Base-by-base conservation (phyloP, 2,329 filamentous ascomycete species). In the Huntiella abstrusa region DNA sequence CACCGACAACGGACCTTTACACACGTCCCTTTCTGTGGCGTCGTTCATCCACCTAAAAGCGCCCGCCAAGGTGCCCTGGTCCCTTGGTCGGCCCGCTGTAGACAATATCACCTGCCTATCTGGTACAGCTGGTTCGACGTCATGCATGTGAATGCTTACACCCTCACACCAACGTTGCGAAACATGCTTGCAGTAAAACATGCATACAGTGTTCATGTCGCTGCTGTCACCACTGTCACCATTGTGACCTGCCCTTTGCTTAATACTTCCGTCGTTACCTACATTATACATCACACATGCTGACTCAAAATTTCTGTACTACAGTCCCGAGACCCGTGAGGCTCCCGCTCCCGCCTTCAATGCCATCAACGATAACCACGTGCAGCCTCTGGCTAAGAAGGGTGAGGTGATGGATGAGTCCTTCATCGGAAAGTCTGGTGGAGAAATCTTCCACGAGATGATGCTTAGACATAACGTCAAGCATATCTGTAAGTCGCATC, bases 401-500 rank as follows among this genome's bases (percentile, higher is more conserved):
- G 62, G 66, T 50, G 68, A 68, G 48, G 75, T 80, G 52, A 78
- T 86, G 70, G 82, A 87, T 61, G 82, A 87, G 61, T 86, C 82
- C 51, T 93, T 96, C 63, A 85, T 96, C 58, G 88, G 88, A 52
- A 88, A 87, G 71, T 93, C 77, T 43, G 88, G 91, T 59, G 91
- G 91, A 59, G 80, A 95, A 64, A 95, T 96, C 56, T 94, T 96
- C 64, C 87, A 96, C 63, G 88, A 96, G 66, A 96, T 96, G 88
- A 95, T 98, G 87, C 71, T 93, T 51, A 74, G 88, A 58, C 83
- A 88, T 56, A 75, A 71, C 55, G 88, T 98, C 48, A 91, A 95
- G 68, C 85, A 95, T 62, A 75, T 96, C 58, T 96, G 85, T 93
- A 71, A 59, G 84, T 79, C 52, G 55, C 46, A 28, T 4, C 22